Evolutionary conservation across 2,329 filamentous ascomycete genomes (phyloP), one percentile per base, ranked within the genome.

Genomic region (Colletotrichum kahawae): DNA sequence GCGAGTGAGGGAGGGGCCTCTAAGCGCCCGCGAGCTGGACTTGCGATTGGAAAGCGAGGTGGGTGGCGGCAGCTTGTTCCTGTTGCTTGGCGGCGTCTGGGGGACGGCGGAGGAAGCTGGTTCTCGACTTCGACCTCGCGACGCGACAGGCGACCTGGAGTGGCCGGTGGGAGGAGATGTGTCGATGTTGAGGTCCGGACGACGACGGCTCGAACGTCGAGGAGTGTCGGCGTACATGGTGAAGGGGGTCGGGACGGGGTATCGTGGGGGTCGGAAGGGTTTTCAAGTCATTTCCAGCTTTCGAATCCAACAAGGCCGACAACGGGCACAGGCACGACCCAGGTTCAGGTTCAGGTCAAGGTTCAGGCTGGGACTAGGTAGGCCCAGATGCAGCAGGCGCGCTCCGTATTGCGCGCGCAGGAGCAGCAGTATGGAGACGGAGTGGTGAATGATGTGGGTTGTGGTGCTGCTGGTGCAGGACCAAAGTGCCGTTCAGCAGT

Each of bases 21-120:
- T 81, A 77, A 83, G 81, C 75, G 82, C 80, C 76, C 82, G 82
- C 63, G 78, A 81, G 33, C 81, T 82, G 70, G 83, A 79, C 77
- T 82, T 84, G 70, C 79, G 67, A 65, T 71, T 76, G 64, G 62
- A 68, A 33, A 68, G 54, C 36, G 64, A 64, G 29, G 65, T 48
- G 2, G 62, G 57, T 33, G 71, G 68, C 51, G 68, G 70, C 59
- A 70, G 70, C 67, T 64, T 76, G 36, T 72, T 70, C 36, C 67
- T 68, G 24, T 65, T 77, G 31, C 60, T 70, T 9, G 77, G 71
- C 18, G 77, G 75, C 38, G 73, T 76, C 54, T 72, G 75, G 29
- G 76, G 70, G 14, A 67, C 60, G 43, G 54, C 12, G n/a, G 29
- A 27, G 51, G 73, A 29, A 24, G 57, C 24, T 10, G 67, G 34